Evolutionary conservation across 441 rosid species (phyloP).

Genomic region (Eruca vesicaria): DNA sequence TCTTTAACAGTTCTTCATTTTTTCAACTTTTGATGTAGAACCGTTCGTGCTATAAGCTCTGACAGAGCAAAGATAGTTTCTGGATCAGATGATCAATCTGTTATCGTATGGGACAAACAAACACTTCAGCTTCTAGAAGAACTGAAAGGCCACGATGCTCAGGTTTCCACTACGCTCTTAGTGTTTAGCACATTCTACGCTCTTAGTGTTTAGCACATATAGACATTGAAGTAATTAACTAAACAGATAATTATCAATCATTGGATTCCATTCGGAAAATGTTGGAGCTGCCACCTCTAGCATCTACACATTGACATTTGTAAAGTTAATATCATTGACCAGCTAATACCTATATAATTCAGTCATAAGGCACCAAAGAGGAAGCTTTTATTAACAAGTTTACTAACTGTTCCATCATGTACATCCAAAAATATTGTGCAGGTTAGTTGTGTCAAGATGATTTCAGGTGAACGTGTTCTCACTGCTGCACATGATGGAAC

Average conservation of each 20-base stretch:
- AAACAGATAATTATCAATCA: slow-evolving; percentile 4
- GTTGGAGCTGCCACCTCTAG: slow-evolving; percentile 12
- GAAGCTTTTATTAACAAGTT: not conserved
- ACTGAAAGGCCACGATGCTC: slow-evolving; percentile 93
- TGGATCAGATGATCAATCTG: slow-evolving; percentile 96
- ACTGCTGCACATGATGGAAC: slow-evolving; percentile 97
- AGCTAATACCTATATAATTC: too few species aligned
- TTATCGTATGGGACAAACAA: slow-evolving; percentile 98
- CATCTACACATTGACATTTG: not conserved
- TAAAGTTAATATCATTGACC: slow-evolving; percentile 1
- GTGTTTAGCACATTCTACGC: slow-evolving; percentile 4
- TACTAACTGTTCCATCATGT: not conserved
- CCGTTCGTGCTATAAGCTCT: slow-evolving; percentile 96
- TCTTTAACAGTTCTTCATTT: slow-evolving; percentile 8
- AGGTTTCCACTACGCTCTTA: slow-evolving; percentile 49
- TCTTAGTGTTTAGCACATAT: slow-evolving; percentile 1
- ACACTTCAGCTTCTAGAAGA: slow-evolving; percentile 90
- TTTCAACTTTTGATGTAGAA: slow-evolving; percentile 50
- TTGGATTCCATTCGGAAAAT: slow-evolving; percentile 6
- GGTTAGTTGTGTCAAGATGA: slow-evolving; percentile 96
- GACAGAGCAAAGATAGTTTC: slow-evolving; percentile 97
- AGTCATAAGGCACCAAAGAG: slow-evolving; percentile 10
- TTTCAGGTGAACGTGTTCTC: slow-evolving; percentile 98
- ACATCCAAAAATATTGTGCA: slow-evolving; percentile 35
- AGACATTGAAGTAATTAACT: not conserved